phyloP scores from a whole-genome alignment of 371 early-diverging fungal genomes.

The Mucor saturninus region DNA sequence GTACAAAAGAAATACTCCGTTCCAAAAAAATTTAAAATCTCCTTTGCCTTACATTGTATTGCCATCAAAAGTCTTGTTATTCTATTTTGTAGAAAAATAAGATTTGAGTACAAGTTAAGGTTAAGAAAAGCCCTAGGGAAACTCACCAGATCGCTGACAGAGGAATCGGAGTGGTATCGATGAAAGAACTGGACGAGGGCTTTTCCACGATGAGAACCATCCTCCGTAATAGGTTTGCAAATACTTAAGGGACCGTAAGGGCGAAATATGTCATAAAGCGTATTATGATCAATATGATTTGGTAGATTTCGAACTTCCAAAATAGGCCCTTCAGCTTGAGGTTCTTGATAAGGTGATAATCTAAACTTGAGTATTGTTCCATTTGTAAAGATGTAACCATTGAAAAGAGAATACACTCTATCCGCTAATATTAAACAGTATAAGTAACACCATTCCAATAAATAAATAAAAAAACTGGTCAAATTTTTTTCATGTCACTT shows the following conservation, averaged over 20 bases:
- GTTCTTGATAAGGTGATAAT: constrained; percentile 26
- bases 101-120: not conserved
- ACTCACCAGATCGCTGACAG: constrained; percentile 37
- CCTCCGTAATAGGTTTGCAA: constrained; percentile 33
- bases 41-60: constrained; percentile 25
- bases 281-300: constrained; percentile 28
- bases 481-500: constrained; percentile 18
- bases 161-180: constrained; percentile 34
- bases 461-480: not conserved
- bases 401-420: constrained; percentile 42
- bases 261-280: constrained; percentile 41
- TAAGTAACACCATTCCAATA: not conserved
- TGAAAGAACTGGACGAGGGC: constrained; percentile 46
- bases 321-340: constrained; percentile 31
- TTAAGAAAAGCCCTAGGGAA: not conserved
- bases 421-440: constrained; percentile 31
- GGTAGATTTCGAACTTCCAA: constrained; percentile 39
- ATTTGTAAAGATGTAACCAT: constrained; percentile 36
- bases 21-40: not conserved
- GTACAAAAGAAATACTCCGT: constrained; percentile 6
- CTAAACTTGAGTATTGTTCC: constrained; percentile 30
- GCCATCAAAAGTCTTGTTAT: constrained; percentile 22
- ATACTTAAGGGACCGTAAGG: constrained; percentile 47
- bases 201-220: constrained; percentile 22
- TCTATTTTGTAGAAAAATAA: constrained; percentile 10